These are phyloP conservation scores for Metschnikowia cerradonensis DNA, from an alignment of 805 yeast genomes.

Conservation along the genomic window DNA sequence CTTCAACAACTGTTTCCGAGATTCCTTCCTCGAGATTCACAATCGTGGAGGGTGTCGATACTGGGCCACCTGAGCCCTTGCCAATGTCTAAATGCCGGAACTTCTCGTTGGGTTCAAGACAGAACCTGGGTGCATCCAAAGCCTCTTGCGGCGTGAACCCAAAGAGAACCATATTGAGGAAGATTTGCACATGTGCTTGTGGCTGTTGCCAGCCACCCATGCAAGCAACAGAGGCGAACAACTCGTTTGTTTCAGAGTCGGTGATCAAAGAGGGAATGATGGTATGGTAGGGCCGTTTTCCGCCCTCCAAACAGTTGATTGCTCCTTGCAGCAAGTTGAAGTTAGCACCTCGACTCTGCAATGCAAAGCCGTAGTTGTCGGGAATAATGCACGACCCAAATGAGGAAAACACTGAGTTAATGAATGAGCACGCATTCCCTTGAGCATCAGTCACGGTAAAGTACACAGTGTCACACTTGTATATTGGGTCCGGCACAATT, in stretches of 20 bases:
- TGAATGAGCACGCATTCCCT: conserved; percentile 63
- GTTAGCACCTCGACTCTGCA: conserved; percentile 76
- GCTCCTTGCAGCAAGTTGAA: conserved; percentile 58
- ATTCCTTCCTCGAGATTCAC: conserved; percentile 68
- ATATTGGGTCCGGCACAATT: conserved; percentile 15
- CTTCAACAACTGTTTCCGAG: conserved; percentile 39
- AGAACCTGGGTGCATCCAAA: conserved; percentile 70
- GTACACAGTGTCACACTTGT: conserved; percentile 17
- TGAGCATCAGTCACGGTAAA: conserved; percentile 13
- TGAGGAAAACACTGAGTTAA: conserved; percentile 64
- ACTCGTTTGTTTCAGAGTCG: conserved; percentile 20
- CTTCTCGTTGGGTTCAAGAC: conserved; percentile 52
- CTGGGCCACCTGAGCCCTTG: conserved; percentile 62
- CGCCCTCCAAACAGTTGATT: conserved; percentile 60
- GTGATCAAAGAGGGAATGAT: conserved; percentile 82
- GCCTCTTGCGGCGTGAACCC: conserved; percentile 69
- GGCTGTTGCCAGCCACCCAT: conserved; percentile 91
- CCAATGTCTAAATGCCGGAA: conserved; percentile 44
- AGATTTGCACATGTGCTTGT: conserved; percentile 78
- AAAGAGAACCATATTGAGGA: conserved; percentile 58
- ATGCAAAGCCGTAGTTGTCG: conserved; percentile 58
- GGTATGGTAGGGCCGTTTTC: conserved; percentile 76
- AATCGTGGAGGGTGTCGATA: conserved; percentile 52
- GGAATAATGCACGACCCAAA: conserved; percentile 74
- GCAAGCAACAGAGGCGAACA: conserved; percentile 73